These are phyloP conservation scores for Rhizopogon vesiculosus DNA, from an alignment of 768 basidiomycete species.

Conservation along the genomic window DNA sequence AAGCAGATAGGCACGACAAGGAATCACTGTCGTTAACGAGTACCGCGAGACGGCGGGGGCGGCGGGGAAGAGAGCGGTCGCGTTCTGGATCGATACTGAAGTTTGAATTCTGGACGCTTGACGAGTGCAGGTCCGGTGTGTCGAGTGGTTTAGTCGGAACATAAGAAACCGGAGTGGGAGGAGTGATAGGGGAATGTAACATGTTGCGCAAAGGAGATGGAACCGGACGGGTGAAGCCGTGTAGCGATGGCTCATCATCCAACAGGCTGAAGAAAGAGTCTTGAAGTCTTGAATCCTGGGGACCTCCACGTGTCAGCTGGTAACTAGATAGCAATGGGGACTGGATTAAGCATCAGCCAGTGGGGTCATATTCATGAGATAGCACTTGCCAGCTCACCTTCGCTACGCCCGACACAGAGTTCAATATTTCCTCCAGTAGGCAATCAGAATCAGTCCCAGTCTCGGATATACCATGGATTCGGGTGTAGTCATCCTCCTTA, in stretches of 20 bases:
- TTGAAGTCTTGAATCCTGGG: not conserved
- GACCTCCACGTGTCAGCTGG: not conserved
- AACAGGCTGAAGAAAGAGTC: slow-evolving; percentile 7
- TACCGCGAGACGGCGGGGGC: slow-evolving; percentile 32
- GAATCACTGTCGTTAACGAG: slow-evolving; percentile 35
- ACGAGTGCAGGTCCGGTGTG: not conserved
- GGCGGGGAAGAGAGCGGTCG: slow-evolving; percentile 9
- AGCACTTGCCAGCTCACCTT: not conserved
- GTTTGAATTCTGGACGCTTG: not conserved
- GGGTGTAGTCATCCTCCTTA: slow-evolving; percentile 1
- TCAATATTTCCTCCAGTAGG: not conserved
- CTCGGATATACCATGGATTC: slow-evolving; percentile 29
- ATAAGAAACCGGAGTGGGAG: slow-evolving; percentile 23
- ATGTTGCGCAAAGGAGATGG: slow-evolving; percentile 28
- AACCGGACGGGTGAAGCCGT: slow-evolving; percentile 11
- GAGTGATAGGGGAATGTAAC: slow-evolving; percentile 29
- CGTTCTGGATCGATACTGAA: not conserved
- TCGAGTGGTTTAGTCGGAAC: not conserved
- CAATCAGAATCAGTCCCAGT: not conserved
- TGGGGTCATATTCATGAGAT: not conserved
- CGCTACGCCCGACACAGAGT: not conserved
- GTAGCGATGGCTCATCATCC: slow-evolving; percentile 6
- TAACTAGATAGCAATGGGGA: not conserved
- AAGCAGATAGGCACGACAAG: slow-evolving; percentile 29
- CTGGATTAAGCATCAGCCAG: not conserved